Evolutionary conservation across 2,329 filamentous ascomycete genomes (phyloP), one percentile per base, ranked within the genome.

Genomic region (Colletotrichum zoysiae): DNA sequence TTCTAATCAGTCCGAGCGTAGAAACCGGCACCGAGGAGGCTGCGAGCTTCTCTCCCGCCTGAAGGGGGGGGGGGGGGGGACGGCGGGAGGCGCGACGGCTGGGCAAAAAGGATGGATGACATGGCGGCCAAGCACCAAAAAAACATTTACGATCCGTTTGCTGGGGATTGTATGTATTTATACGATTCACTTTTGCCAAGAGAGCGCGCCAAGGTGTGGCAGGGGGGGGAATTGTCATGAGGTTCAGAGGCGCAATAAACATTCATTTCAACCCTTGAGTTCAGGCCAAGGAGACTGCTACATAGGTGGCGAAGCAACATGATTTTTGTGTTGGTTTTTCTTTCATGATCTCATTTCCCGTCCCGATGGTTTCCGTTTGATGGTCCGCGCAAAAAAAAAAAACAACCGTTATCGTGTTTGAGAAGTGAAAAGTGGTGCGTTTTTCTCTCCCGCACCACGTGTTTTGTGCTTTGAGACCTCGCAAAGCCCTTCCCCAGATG

Each of bases 221-320:
- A 30, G 1, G 9, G 3, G 1, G 7, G 12, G 11, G 12, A 23
- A 1, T 12, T 3, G 9, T 0, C 11, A n/a, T 16, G 20, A 30
- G 30, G 46, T 60, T 60, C 23, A 61, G 67, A 67, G 51, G 42
- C 23, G 30, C n/a, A 62, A 51, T 62, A 62, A 62, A 65, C 65
- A 71, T 60, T 68, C 65, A 71, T 71, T 62, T 55, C 65, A 60
- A 2, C 38, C 53, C 42, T 64, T 30, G 38, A 48, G 23, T 63
- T 64, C 55, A 23, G 65, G 48, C 53, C 69, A 59, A 71, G 51
- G 53, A 71, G 53, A 71, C 59, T 69, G 69, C 59, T 69, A 71
- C 70, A 71, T 60, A 35, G 26, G 65, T 69, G 65, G 55, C 70
- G 69, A 71, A 69, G 59, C 65, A 71, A 71, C 65, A 71, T 71